A percentile compares a stretch with the other conserved stretches of the same genome.
Evolutionary conservation across 306 rosid species (phyloP).

Genomic region (apple (Malus domestica)): ASM211411v1 NC_041797.1:19612001-19612500

Average conservation of each 20-base stretch:
- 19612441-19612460: not conserved
- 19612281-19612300: slow-evolving; percentile 74
- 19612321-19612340: slow-evolving; percentile 92
- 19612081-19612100: slow-evolving; percentile 93
- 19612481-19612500: not conserved
- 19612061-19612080: slow-evolving; percentile 72
- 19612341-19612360: slow-evolving; percentile 64
- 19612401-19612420: not conserved
- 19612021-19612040: slow-evolving; percentile 61
- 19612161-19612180: slow-evolving; percentile 77
- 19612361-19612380: slow-evolving; percentile 10
- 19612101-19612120: slow-evolving; percentile 90
- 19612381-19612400: not conserved
- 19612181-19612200: slow-evolving; percentile 79
- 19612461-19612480: not conserved
- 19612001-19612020: slow-evolving; percentile 77
- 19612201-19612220: slow-evolving; percentile 67
- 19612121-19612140: slow-evolving; percentile 76
- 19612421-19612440: not conserved
- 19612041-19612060: slow-evolving; percentile 89
- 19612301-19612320: slow-evolving; percentile 79
- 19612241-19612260: slow-evolving; percentile 84
- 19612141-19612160: slow-evolving; percentile 79
- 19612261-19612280: slow-evolving; percentile 85
- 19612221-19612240: slow-evolving; percentile 72